Base-by-base conservation (phyloP, 306 rosid species). In the Leucaena leucocephala region DNA sequence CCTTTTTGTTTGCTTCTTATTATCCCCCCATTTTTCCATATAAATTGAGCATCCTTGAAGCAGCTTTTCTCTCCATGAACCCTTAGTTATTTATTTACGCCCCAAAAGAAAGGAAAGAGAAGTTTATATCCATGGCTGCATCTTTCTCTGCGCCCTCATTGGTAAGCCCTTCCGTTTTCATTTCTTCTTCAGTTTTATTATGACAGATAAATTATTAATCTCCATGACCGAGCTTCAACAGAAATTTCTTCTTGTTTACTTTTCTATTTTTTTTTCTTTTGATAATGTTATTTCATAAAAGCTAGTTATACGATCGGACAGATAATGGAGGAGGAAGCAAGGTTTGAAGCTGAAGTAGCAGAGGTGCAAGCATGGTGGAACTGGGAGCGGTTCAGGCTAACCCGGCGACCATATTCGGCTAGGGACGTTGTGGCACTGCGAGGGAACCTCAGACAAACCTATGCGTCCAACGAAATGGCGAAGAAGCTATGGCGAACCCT, bases 281-380 rank as follows among this genome's bases (percentile, higher is more conserved):
- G 22, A 52, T 15, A 15, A 52, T 50, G 65, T n/a, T 54, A 54
- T 55, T 19, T 19, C 13, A 52, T 55, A 8, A 55, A 55, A 19
- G 61, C 61, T 55, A 55, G 61, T 27, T 22, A n/a, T 36, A 33
- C 77, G 54, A 27, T 27, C 27, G 27, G 67, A 73, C 89, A 94
- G 99, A 88, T 87, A 55, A 84, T 90, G 90, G 99, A 90, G 59
- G 98, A 94, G 80, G 99, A 95, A 89, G 94, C 97, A 2, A 89
- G 91, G 77, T 93, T 95, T 70, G 98, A 93, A 78, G 84, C 93
- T 0, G 98, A 95, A 73, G 96, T 93, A 15, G 93, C 90, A 33
- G 99, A 95, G 90, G 97, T 95, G 81, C 85, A 91, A 78, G 88
- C 90, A 84, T 95, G 98, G 97, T 93, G 98, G 98, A 89, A 87